Evolutionary conservation across 2,329 filamentous ascomycete genomes (phyloP).

Genomic region (Fusarium sp.): DNA sequence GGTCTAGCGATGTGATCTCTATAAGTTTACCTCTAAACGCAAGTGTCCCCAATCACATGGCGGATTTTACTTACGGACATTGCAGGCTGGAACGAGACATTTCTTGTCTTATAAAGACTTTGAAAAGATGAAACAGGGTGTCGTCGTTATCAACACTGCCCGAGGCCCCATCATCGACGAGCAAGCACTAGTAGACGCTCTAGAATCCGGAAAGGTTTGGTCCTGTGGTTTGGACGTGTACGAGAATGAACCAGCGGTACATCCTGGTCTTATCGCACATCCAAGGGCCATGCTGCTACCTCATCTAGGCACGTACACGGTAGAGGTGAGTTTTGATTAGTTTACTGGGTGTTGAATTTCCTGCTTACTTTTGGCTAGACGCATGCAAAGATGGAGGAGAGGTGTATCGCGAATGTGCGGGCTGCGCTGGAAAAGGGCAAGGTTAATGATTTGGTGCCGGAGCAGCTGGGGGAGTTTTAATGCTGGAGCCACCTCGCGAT

Average conservation of each 20-base stretch:
- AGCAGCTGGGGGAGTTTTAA: background rate
- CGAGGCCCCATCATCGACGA: background rate
- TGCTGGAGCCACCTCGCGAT: rapidly evolving
- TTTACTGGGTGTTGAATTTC: background rate
- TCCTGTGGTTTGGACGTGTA: background rate
- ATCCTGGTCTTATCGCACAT: background rate
- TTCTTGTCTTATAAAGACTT: background rate
- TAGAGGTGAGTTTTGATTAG: background rate
- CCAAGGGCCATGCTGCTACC: background rate
- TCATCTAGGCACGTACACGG: background rate
- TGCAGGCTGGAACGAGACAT: background rate
- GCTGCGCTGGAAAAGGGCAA: background rate
- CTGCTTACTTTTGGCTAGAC: background rate
- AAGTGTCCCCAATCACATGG: background rate
- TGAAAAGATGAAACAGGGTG: background rate
- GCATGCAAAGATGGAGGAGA: background rate
- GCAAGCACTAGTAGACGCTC: background rate
- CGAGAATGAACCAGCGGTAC: background rate
- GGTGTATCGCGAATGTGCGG: background rate
- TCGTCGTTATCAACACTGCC: background rate
- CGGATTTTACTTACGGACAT: background rate
- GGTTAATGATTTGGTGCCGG: background rate
- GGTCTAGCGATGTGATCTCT: background rate
- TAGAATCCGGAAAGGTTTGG: background rate
- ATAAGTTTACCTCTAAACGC: background rate